These are phyloP conservation scores for Psidium friedrichsthalianum DNA, from an alignment of 345 rosid genomes.

Conservation along the genomic window DNA sequence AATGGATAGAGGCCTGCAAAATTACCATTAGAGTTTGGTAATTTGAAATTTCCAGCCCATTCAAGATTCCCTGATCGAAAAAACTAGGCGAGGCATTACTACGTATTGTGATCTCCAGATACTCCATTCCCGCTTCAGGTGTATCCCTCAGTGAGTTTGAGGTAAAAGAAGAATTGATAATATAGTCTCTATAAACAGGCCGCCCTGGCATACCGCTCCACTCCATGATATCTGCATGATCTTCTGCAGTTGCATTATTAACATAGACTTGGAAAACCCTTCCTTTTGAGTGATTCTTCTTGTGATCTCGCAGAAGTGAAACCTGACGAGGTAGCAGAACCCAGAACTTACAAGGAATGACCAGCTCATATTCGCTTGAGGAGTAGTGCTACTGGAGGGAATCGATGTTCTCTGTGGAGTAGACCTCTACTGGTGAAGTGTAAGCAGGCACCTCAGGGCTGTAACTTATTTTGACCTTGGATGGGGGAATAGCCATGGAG, in stretches of 20 bases:
- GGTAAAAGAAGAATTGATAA: not conserved
- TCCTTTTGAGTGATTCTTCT: not conserved
- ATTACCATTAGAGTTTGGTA: constrained; percentile 5
- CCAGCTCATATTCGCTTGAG: constrained; percentile 11
- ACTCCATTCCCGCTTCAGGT: not conserved
- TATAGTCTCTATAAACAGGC: constrained; percentile 17
- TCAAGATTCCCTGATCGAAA: constrained; percentile 14
- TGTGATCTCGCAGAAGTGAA: constrained; percentile 7
- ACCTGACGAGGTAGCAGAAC: constrained; percentile 16
- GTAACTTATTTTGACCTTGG: not conserved
- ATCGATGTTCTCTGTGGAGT: constrained; percentile 11
- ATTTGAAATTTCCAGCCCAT: constrained; percentile 24
- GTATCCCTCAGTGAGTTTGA: too few relatives aligned
- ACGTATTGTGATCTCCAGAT: constrained; percentile 7
- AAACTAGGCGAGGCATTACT: not conserved
- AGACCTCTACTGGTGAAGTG: constrained; percentile 12
- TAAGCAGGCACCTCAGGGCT: constrained; percentile 2
- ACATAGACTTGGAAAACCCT: constrained; percentile 11
- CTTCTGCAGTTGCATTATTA: constrained; percentile 7
- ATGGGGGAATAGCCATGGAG: not conserved
- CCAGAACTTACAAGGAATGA: constrained; percentile 13
- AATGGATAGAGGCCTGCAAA: constrained; percentile 18
- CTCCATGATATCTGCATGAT: not conserved
- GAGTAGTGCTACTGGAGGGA: not conserved
- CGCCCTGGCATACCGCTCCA: not conserved